Base-by-base conservation (phyloP, 2,329 filamentous ascomycete genomes). In the Alternaria alternata region DNA sequence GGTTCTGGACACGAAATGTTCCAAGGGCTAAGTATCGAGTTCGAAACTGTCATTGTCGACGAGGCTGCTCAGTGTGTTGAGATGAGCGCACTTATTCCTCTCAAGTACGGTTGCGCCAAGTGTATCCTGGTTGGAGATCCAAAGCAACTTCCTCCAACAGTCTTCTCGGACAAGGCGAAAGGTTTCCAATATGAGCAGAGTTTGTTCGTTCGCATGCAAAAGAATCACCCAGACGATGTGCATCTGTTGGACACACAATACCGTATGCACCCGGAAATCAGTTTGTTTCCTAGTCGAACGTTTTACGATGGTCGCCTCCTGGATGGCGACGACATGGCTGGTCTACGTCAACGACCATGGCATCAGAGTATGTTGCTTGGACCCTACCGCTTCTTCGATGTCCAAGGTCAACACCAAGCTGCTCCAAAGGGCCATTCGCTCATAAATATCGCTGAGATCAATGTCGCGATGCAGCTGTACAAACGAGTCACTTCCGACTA, bases 41-140 rank as follows among this genome's bases (percentile, higher is more conserved):
- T 99, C 68, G 95, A 99, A 80, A 98, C 95, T 0, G 95, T 99
- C 66, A 92, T 99, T 69, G 97, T 99, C 65, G 95, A 99, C 72
- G 95, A 99, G 81, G 95, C 95, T 4, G 95, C 95, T 16, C 95
- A 99, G 84, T 99, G 94, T 78, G 96, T 99, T 62, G 95, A 99
- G 81, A 86, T 99, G 74, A 97, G 93, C 74, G 95, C 95, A 12
- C 85, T 99, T 47, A 99, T 99, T 68, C 95, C 95, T 2, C 86
- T 99, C 57, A 99, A 99, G 79, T 99, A 99, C 73, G 94, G 95
- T 57, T 97, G 93, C 79, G 91, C 91, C 60, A 98, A 97, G 81
- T 98, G 95, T 81, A 93, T 99, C 69, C 87, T 99, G 32, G 95
- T 99, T 30, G 95, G 95, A 81, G 95, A 99, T 81, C 95, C 95